Evolutionary conservation across 164 flowering plant species (phyloP).

Genomic region (Pachysandra terminalis): DNA sequence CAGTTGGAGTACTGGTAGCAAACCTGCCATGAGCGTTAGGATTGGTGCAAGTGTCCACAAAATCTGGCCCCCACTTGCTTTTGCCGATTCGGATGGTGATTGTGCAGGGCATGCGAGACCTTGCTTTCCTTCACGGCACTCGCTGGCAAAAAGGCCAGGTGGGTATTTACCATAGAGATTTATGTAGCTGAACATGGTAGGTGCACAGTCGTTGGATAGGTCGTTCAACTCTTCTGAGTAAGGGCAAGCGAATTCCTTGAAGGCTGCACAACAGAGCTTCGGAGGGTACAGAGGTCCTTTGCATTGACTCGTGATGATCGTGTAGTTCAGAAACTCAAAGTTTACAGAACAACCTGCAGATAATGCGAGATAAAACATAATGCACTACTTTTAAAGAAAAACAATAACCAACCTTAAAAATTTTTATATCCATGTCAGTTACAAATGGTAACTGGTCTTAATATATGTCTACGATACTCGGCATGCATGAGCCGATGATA

Average conservation of each 20-base stretch:
- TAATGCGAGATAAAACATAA: background rate
- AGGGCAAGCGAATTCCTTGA: background rate
- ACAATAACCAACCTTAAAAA: background rate
- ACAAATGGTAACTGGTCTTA: too few relatives aligned
- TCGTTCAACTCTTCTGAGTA: background rate
- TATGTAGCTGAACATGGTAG: slow-evolving; percentile 1
- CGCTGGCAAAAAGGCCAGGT: background rate
- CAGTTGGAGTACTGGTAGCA: slow-evolving; percentile 4
- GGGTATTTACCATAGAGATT: background rate
- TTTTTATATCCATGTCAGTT: background rate
- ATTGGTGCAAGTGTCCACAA: slow-evolving; percentile 2
- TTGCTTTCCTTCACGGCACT: background rate
- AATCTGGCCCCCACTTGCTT: slow-evolving; percentile 5
- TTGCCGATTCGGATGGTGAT: slow-evolving; percentile 7
- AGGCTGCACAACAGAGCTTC: background rate
- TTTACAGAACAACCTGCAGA: background rate
- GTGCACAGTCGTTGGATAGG: background rate
- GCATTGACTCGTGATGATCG: background rate
- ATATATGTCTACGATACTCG: too few relatives aligned
- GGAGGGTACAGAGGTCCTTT: background rate
- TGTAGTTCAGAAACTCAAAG: background rate
- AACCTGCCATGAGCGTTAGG: slow-evolving; percentile 6
- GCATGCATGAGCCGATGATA: too few relatives aligned
- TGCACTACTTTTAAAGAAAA: background rate
- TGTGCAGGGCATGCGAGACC: slow-evolving; percentile 13